A percentile compares a stretch with the other conserved stretches of the same genome.
Conservation (phyloP, 495 filamentous ascomycete genomes). For the Aspergillus baeticus region DNA sequence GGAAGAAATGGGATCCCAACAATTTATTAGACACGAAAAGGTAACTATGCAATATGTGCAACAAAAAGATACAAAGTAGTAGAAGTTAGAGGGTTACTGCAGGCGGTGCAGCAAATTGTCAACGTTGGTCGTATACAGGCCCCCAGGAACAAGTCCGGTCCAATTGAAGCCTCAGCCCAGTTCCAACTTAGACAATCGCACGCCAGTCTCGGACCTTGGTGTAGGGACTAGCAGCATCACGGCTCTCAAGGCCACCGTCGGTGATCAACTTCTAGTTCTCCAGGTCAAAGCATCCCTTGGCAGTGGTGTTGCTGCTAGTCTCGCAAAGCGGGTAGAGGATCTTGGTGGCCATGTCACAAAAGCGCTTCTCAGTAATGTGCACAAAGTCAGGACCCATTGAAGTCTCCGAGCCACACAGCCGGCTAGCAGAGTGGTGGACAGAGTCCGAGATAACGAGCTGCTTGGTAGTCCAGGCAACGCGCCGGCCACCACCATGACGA, state of each 20-base stretch:
- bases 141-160: too few species aligned
- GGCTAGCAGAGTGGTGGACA: not conserved
- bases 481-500: not conserved
- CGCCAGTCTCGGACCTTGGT: not conserved
- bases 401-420: slow-evolving; percentile 6
- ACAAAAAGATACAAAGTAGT: too few species aligned
- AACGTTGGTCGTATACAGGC: too few species aligned
- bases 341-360: slow-evolving; percentile 13
- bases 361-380: slow-evolving; percentile 1
- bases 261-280: not conserved
- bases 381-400: slow-evolving; percentile 17
- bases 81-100: too few species aligned
- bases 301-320: not conserved
- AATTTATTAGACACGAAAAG: too few species aligned
- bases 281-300: slow-evolving; percentile 1
- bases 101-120: too few species aligned
- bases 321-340: slow-evolving; percentile 5
- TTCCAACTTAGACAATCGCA: too few species aligned
- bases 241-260: not conserved
- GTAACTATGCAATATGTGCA: too few species aligned
- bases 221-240: not conserved
- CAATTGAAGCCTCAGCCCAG: too few species aligned
- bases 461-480: slow-evolving; percentile 2
- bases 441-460: slow-evolving; percentile 9
- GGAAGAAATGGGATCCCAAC: too few species aligned